Conservation (phyloP, 495 filamentous ascomycete species). For the Aspergillus sparsus region DNA sequence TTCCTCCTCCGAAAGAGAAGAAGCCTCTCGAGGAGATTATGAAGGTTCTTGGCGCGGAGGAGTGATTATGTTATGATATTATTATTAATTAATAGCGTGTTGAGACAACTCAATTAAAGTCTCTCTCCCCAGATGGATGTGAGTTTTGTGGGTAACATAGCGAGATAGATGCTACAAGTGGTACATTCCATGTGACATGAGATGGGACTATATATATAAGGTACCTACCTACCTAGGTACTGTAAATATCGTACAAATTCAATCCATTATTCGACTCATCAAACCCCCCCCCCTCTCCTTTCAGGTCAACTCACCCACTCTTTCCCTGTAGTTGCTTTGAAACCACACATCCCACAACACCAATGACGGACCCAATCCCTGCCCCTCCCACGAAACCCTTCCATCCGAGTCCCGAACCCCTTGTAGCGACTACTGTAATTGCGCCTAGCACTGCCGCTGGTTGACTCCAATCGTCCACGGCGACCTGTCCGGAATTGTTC, state of each 20-base stretch:
- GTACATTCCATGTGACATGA: too few species aligned
- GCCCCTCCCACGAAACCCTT: constrained; percentile 37
- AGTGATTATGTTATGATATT: background rate
- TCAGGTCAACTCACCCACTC: too few species aligned
- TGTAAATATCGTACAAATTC: too few species aligned
- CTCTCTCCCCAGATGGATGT: too few species aligned
- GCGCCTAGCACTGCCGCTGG: constrained; percentile 37
- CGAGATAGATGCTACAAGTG: too few species aligned
- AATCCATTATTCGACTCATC: too few species aligned
- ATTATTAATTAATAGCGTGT: too few species aligned
- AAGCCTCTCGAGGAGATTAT: constrained; percentile 13
- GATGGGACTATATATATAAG: too few species aligned
- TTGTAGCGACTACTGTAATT: constrained; percentile 17
- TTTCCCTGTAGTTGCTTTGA: background rate
- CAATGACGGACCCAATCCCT: constrained; percentile 34
- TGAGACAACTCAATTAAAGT: too few species aligned
- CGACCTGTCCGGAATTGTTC: constrained; percentile 54
- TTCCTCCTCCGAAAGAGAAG: constrained; percentile 7
- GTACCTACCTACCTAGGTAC: too few species aligned
- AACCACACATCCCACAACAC: constrained; percentile 38
- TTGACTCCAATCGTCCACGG: constrained; percentile 53
- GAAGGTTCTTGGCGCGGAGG: background rate
- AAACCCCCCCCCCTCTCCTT: too few species aligned
- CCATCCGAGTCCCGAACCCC: constrained; percentile 27
- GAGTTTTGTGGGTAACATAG: too few species aligned